These are phyloP conservation scores for Entomortierella chlamydospora DNA, from an alignment of 192 early-diverging fungal genomes.

Conservation along the genomic window DNA sequence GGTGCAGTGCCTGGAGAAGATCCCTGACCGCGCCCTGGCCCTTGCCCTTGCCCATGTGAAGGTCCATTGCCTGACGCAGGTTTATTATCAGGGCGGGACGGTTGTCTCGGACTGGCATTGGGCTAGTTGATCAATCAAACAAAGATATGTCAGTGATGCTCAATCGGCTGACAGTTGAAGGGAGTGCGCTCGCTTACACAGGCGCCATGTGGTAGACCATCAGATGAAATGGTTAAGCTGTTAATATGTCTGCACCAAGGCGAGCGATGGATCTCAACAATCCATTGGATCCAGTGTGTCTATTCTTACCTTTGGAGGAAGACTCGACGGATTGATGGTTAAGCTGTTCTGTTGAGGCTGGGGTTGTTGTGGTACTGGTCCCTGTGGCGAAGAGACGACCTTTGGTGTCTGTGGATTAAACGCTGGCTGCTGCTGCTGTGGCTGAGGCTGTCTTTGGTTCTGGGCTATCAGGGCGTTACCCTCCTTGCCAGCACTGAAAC, in stretches of 20 bases:
- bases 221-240: neutral
- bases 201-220: neutral
- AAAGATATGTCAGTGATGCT: neutral
- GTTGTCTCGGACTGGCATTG: conserved; percentile 11
- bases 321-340: neutral
- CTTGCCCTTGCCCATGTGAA: conserved; percentile 1
- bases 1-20: conserved; percentile 7
- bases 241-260: no score
- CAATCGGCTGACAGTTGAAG: neutral
- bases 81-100: conserved; percentile 4
- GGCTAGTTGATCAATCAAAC: neutral
- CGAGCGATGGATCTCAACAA: neutral
- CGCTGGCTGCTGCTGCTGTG: conserved; percentile 17
- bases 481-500: neutral
- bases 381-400: conserved; percentile 12
- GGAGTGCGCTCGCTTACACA: neutral
- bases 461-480: neutral
- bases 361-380: neutral
- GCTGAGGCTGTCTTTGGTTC: neutral
- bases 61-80: neutral
- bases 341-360: conserved; percentile 11
- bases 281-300: neutral
- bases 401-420: conserved; percentile 6
- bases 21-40: conserved; percentile 6
- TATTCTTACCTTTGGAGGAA: conserved; percentile 17